Evolutionary conservation across 129 eudicot genomes (phyloP), one percentile per base, ranked within the genome.

Genomic region (Erigeron canadensis): DNA sequence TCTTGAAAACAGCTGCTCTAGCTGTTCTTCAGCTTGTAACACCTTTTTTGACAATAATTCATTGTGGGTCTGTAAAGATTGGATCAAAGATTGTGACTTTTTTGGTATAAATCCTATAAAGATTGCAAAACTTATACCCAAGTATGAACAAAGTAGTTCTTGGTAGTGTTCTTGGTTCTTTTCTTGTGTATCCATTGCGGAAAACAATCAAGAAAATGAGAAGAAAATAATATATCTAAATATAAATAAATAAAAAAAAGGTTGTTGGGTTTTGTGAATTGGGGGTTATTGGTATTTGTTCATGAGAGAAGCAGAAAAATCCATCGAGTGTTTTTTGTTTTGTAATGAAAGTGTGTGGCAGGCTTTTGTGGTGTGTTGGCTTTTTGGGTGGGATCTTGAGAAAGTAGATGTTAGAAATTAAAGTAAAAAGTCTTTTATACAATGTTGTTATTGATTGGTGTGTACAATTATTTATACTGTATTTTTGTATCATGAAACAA

Each of bases 111-210:
- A 74, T 61, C 88, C 88, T 45, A 93, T 80, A 69, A 89, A 89
- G 67, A 89, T 40, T 41, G 96, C 74, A 68, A 93, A 93, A 63
- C 91, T 83, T 9, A 93, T 46, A 47, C 98, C 98, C 12, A 93
- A 40, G 62, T 89, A 93, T 0, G 95, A 67, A 63, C 86, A 48
- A 5, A 86, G 50, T 9, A 83, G 73, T 13, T 80, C 72, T 50
- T 68, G 73, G 7, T 67, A 44, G 37, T 51, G 78, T 15, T 53
- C 63, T 69, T 75, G 68, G 62, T 48, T 67, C 18, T 53, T 53
- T 69, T 81, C 70, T 63, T 80, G 75, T 55, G 79, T 70, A 37
- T 68, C 84, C 86, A 85, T 81, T 43, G 72, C 10, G 63, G 50
- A 39, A 28, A 54, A 61, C 3, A 17, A 63, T 53, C 58, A 53